phyloP scores from a whole-genome alignment of 1,284 basidiomycete genomes.

The Boletellus dicymbophilus region DNA sequence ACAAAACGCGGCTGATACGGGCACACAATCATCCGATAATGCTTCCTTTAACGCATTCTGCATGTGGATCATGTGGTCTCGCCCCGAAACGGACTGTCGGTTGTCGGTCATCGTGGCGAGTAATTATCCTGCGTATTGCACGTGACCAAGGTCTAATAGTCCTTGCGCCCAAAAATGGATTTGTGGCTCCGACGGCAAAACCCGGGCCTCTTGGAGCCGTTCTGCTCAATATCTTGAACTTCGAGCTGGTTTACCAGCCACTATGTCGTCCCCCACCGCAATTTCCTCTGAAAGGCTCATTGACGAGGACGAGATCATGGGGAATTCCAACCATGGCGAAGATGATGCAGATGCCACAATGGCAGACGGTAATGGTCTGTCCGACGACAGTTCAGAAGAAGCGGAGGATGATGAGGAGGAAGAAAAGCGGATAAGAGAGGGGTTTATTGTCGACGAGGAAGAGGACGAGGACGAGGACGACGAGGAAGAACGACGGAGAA shows the following conservation, averaged over 20 bases:
- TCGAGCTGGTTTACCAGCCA: slow-evolving; percentile 26
- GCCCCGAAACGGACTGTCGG: slow-evolving; percentile 12
- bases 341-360: slow-evolving; percentile 55
- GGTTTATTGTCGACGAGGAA: slow-evolving; percentile 87
- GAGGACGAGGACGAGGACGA: slow-evolving; percentile 68
- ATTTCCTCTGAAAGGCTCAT: slow-evolving; percentile 33
- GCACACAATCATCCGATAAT: slow-evolving; percentile 56
- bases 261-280: slow-evolving; percentile 56
- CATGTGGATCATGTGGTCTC: slow-evolving; percentile 54
- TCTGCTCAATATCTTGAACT: slow-evolving; percentile 1
- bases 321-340: slow-evolving; percentile 47
- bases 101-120: slow-evolving; percentile 10
- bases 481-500: slow-evolving; percentile 55
- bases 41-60: slow-evolving; percentile 74
- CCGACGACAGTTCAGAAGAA: slow-evolving; percentile 87
- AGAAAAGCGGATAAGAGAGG: slow-evolving; percentile 69
- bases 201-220: slow-evolving; percentile 11
- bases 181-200: slow-evolving; percentile 30
- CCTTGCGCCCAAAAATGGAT: background rate
- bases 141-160: too few species aligned
- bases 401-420: slow-evolving; percentile 85
- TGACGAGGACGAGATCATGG: slow-evolving; percentile 61
- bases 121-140: too few species aligned
- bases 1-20: slow-evolving; percentile 86
- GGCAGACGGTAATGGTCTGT: slow-evolving; percentile 42